Conservation (phyloP, 805 yeast genomes). For the Kuraishia ogatae region DNA sequence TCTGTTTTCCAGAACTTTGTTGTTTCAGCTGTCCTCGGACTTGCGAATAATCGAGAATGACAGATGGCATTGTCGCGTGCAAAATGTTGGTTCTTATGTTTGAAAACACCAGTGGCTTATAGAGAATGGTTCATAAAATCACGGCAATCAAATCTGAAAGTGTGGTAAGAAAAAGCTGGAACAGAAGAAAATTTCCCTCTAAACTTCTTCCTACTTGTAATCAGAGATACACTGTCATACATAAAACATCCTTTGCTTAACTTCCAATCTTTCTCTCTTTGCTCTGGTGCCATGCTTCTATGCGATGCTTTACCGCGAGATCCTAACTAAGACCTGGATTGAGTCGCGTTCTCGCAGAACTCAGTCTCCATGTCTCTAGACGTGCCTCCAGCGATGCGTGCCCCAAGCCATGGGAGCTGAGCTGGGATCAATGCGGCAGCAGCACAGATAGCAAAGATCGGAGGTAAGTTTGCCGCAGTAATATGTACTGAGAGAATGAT, state of each 20-base stretch:
- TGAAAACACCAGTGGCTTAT: neutral
- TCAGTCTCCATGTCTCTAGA: neutral
- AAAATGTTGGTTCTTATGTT: neutral
- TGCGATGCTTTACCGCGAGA: too few relatives aligned
- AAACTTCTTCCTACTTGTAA: too few relatives aligned
- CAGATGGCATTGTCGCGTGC: slow-evolving; percentile 15
- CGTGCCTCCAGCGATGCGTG: neutral
- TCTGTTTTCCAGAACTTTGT: neutral
- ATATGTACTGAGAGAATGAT: too few relatives aligned
- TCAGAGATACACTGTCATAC: too few relatives aligned
- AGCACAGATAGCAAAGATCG: neutral
- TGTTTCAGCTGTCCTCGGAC: slow-evolving; percentile 8
- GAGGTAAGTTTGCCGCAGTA: neutral
- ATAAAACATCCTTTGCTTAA: too few relatives aligned
- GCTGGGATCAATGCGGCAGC: neutral
- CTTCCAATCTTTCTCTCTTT: too few relatives aligned
- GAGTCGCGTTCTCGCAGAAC: neutral
- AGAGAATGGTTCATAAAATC: too few relatives aligned
- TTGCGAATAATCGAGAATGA: slow-evolving; percentile 9
- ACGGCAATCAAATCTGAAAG: too few relatives aligned
- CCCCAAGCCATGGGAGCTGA: neutral
- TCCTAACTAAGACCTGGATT: too few relatives aligned
- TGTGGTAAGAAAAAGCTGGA: too few relatives aligned
- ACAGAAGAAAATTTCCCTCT: too few relatives aligned
- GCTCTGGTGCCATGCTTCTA: too few relatives aligned